phyloP scores from a whole-genome alignment of 2,329 filamentous ascomycete genomes.

The Ophiostoma sp. region DNA sequence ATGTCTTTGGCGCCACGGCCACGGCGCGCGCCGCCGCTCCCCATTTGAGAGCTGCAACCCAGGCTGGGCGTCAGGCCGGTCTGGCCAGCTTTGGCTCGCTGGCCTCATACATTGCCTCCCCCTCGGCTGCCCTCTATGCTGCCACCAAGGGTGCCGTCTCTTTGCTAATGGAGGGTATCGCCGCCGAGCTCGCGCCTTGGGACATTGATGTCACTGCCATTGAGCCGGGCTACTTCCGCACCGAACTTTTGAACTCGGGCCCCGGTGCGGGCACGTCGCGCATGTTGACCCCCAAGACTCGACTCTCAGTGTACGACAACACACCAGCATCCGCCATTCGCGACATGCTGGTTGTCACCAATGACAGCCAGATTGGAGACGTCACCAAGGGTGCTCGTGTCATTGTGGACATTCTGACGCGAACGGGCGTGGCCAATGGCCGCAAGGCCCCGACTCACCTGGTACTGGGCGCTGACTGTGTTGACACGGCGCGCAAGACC shows the following conservation, averaged over 20 bases:
- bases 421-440: neutral
- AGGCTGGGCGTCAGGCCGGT: neutral
- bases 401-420: constrained; percentile 10
- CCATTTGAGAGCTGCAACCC: neutral
- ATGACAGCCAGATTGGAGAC: neutral
- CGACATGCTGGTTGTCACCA: neutral
- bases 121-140: neutral
- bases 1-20: neutral
- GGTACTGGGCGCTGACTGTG: constrained; percentile 3
- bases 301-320: neutral
- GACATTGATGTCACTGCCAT: neutral
- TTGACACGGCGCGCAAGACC: neutral
- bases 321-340: neutral
- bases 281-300: neutral
- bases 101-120: neutral
- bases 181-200: neutral
- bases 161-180: neutral
- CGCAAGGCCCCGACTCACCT: neutral
- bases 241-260: neutral
- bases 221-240: constrained; percentile 9
- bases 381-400: neutral
- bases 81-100: constrained; percentile 1
- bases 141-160: neutral
- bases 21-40: neutral
- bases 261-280: neutral